Evolutionary conservation across 2,329 filamentous ascomycete species (phyloP), one percentile per base, ranked within the genome.

Genomic region (Lachnellula arida): DNA sequence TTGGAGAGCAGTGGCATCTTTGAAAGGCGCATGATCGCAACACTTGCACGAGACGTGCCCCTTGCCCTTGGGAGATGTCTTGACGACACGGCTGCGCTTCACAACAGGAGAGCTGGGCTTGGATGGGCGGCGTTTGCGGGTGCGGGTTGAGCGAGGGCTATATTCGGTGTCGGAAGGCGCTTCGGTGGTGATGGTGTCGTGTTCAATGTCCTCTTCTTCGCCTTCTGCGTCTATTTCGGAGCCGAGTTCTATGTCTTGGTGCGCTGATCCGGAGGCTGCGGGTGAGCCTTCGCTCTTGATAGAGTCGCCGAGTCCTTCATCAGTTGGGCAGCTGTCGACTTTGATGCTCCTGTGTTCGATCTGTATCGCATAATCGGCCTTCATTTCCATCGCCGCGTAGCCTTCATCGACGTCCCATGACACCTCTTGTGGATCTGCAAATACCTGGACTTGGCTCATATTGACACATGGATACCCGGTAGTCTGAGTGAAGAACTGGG

Each of bases 1-100:
- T 47, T 79, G 72, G 2, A 82, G 75, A 4, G 72, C 63, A 6
- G 64, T 64, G 23, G 71, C 66, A 57, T 81, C 78, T 32, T 76
- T 73, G 68, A 81, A 82, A n/a, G 64, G 59, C 1, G 67, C 66
- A 5, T 65, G 53, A 61, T 32, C 11, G 54, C 65, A 68, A 34
- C 46, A 47, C 44, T 57, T 63, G 53, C 65, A 67, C 11, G 49
- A 17, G 12, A 54, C 9, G 1, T n/a, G 23, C 3, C 39, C 15
- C n/a, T 25, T 22, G 34, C 25, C n/a, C 6, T 47, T 47, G 19
- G 37, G 25, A 1, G 12, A 12, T 14, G 8, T 12, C 48, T 60
- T 54, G n/a, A 35, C 37, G 35, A 60, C 52, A 15, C 63, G 60
- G 19, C 44, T 22, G 15, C 56, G 51, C 43, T 62, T 66, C 37